Evolutionary conservation across 176 grass and related monocot species (phyloP).

Genomic region (Luzula sylvatica): DNA sequence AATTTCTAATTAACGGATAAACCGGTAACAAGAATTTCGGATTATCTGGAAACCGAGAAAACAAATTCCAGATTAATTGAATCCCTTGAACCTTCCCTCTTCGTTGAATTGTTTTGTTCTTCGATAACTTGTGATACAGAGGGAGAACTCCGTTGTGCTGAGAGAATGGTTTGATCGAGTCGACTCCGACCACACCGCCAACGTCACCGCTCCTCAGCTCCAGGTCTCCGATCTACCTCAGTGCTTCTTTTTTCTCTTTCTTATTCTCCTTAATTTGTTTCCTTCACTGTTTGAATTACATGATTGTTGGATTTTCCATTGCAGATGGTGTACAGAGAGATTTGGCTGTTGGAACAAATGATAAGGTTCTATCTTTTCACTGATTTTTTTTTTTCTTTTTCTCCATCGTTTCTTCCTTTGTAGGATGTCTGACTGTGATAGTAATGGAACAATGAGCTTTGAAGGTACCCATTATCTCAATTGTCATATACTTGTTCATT

Average conservation of each 20-base stretch:
- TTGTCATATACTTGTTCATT: not conserved
- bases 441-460: slow-evolving; percentile 77
- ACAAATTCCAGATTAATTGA: too few species aligned
- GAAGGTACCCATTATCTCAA: slow-evolving; percentile 29
- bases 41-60: too few species aligned
- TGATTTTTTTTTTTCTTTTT: not conserved
- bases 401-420: slow-evolving; percentile 8
- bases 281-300: too few species aligned
- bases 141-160: too few species aligned
- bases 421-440: slow-evolving; percentile 83
- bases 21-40: too few species aligned
- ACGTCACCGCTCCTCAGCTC: too few species aligned
- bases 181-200: too few species aligned
- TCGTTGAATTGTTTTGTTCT: not conserved
- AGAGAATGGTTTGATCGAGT: too few species aligned
- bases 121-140: not conserved
- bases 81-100: too few species aligned
- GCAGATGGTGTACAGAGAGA: slow-evolving; percentile 33
- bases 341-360: slow-evolving; percentile 71
- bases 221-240: too few species aligned
- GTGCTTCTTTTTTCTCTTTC: too few species aligned
- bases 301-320: not conserved
- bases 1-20: too few species aligned
- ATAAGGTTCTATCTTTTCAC: slow-evolving; percentile 48
- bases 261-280: slow-evolving; percentile 13